Conservation (phyloP, 116 monocot species). For the Posidonia oceanica region DNA sequence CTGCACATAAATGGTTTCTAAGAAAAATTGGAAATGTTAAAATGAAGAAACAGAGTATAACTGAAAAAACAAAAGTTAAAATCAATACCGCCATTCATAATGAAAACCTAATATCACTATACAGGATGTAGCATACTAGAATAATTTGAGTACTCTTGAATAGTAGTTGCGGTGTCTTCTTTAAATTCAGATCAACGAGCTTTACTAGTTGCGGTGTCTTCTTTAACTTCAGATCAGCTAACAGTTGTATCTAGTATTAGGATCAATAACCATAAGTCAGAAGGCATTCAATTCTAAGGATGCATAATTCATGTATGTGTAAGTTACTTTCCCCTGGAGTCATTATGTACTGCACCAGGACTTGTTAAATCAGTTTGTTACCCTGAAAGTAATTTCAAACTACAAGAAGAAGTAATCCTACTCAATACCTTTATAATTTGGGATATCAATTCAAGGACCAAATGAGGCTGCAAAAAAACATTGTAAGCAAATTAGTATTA, state of each 20-base stretch:
- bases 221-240: slow-evolving; percentile 87
- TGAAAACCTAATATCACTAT: no score
- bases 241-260: slow-evolving; percentile 60
- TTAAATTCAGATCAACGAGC: slow-evolving; percentile 30
- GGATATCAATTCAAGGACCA: slow-evolving; percentile 96
- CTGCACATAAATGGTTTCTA: slow-evolving; percentile 17
- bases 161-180: no score
- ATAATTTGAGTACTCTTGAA: no score
- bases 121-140: no score
- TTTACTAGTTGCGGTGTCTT: slow-evolving; percentile 88
- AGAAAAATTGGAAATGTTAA: background rate
- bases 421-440: slow-evolving; percentile 91
- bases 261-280: background rate
- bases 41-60: background rate
- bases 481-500: background rate
- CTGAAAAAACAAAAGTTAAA: no score
- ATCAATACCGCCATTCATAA: no score
- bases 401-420: background rate
- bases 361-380: background rate
- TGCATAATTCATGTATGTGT: background rate
- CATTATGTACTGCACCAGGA: background rate
- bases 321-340: no score
- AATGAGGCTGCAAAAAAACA: slow-evolving; percentile 65
- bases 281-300: background rate
- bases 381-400: background rate